Percentiles rank a stretch among this genome's conserved stretches.
These are phyloP conservation scores for Creolimax fragrantissima DNA, from an alignment of 78 protist genomes.

Conservation along the genomic window DNA sequence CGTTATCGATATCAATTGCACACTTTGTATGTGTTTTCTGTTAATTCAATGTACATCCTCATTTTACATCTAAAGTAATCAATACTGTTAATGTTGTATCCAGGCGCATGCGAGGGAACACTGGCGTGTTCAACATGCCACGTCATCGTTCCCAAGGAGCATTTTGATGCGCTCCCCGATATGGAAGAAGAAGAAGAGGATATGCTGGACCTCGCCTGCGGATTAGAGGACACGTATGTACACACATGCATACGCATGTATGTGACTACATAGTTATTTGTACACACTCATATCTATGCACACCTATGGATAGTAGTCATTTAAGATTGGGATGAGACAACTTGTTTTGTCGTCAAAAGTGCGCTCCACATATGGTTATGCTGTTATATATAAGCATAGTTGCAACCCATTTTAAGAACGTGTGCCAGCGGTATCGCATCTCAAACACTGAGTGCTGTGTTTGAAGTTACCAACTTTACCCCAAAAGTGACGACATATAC, in stretches of 20 bases:
- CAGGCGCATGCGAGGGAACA: slow-evolving; percentile 78
- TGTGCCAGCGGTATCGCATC: not conserved
- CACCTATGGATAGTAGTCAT: not conserved
- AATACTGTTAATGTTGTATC: too few species aligned
- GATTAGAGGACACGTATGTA: slow-evolving; percentile 36
- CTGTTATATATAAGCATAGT: not conserved
- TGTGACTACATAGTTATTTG: not conserved
- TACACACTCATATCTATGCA: not conserved
- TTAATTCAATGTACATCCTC: too few species aligned
- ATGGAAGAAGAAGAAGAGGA: slow-evolving; percentile 73
- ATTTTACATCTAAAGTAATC: too few species aligned
- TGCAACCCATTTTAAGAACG: not conserved
- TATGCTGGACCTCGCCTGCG: slow-evolving; percentile 83
- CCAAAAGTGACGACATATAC: not conserved
- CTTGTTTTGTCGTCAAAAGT: too few species aligned
- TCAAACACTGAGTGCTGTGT: not conserved
- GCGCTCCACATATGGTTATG: too few species aligned
- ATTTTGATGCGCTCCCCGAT: slow-evolving; percentile 49
- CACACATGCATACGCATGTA: not conserved
- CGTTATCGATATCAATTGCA: too few species aligned
- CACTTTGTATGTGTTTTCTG: too few species aligned
- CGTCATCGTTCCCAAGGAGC: slow-evolving; percentile 41
- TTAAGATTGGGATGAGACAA: not conserved
- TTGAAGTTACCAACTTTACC: not conserved
- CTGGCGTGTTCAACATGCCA: slow-evolving; percentile 89